phyloP scores from a whole-genome alignment of 2,329 filamentous ascomycete species.

The Fusarium nodosum region DNA sequence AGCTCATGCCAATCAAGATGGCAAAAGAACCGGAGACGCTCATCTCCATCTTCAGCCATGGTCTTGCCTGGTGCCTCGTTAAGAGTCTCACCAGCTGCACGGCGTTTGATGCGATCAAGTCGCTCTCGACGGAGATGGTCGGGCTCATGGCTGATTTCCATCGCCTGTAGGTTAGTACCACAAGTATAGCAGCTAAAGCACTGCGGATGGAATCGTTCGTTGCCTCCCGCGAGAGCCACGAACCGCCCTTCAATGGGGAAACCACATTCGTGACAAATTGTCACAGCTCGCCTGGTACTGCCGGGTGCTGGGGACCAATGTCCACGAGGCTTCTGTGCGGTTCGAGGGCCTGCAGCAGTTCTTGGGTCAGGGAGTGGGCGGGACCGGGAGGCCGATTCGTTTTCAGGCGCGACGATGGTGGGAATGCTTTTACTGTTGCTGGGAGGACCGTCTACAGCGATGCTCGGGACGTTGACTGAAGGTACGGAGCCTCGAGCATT shows the following conservation, averaged over 20 bases:
- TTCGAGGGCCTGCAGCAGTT: slow-evolving; percentile 51
- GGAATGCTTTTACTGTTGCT: slow-evolving; percentile 55
- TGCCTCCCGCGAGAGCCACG: slow-evolving; percentile 80
- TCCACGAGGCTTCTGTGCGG: slow-evolving; percentile 60
- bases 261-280: slow-evolving; percentile 86
- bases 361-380: slow-evolving; percentile 63
- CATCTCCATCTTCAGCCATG: slow-evolving; percentile 79
- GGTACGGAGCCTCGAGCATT: slow-evolving; percentile 48
- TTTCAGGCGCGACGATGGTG: slow-evolving; percentile 63
- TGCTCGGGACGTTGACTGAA: slow-evolving; percentile 63
- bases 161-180: slow-evolving; percentile 88
- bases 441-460: slow-evolving; percentile 58
- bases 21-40: slow-evolving; percentile 88
- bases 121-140: slow-evolving; percentile 77
- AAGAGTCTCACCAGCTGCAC: slow-evolving; percentile 69
- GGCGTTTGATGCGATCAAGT: slow-evolving; percentile 77
- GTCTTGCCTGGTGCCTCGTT: slow-evolving; percentile 74
- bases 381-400: slow-evolving; percentile 47
- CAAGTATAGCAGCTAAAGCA: slow-evolving; percentile 94
- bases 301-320: slow-evolving; percentile 72
- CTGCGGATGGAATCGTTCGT: slow-evolving; percentile 87
- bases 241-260: slow-evolving; percentile 91
- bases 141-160: slow-evolving; percentile 96
- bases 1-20: slow-evolving; percentile 98
- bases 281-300: slow-evolving; percentile 67